phyloP scores from a whole-genome alignment of 768 basidiomycete species.

The Termitomyces sp. region DNA sequence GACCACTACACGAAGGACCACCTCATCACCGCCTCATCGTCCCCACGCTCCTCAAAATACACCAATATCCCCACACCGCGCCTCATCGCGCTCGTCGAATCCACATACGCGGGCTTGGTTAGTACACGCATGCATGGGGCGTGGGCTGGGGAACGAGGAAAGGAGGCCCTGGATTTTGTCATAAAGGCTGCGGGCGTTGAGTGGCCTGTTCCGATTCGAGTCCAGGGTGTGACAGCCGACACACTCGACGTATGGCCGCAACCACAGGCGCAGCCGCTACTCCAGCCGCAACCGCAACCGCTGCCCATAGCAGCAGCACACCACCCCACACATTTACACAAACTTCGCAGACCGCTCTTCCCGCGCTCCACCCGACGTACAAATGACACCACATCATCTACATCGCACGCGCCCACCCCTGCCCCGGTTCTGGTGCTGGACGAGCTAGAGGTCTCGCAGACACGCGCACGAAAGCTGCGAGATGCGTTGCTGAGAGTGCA shows the following conservation, averaged over 20 bases:
- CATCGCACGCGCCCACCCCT: no score
- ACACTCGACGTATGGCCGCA: no score
- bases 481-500: constrained; percentile 21
- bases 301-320: constrained; percentile 47
- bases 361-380: background rate
- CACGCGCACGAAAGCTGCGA: background rate
- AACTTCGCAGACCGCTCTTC: constrained; percentile 30
- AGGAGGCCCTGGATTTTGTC: constrained; percentile 25
- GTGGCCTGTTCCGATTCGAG: background rate
- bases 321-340: constrained; percentile 35
- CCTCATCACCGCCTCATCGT: no score
- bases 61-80: constrained; percentile 24
- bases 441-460: no score
- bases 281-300: constrained; percentile 11
- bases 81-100: constrained; percentile 28
- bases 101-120: constrained; percentile 25
- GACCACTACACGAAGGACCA: background rate
- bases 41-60: constrained; percentile 16
- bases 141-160: constrained; percentile 26
- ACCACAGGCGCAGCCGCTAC: no score
- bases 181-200: constrained; percentile 26
- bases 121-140: constrained; percentile 1
- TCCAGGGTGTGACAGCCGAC: no score
- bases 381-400: background rate
- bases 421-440: no score